Evolutionary conservation across 257 asterid species (phyloP).

Genomic region (Fraxinus excelsior): DNA sequence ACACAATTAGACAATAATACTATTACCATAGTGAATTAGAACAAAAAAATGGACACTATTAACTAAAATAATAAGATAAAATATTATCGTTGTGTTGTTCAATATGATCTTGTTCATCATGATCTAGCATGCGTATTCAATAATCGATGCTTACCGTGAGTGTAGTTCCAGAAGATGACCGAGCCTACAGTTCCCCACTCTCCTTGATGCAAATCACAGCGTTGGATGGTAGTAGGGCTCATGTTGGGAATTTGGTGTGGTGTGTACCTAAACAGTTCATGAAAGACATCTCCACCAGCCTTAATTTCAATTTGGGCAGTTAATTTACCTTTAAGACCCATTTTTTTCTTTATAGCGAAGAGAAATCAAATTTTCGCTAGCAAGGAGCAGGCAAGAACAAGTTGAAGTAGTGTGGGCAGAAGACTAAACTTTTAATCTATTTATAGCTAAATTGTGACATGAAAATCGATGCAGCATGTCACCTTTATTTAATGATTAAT

Average conservation of each 20-base stretch:
- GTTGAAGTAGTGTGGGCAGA: background rate
- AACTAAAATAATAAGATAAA: too few relatives aligned
- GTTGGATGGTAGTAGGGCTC: background rate
- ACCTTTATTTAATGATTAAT: too few relatives aligned
- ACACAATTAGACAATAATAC: background rate
- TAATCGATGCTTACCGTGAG: background rate
- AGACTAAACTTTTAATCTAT: background rate
- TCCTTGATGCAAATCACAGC: background rate
- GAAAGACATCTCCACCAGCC: background rate
- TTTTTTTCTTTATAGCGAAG: background rate
- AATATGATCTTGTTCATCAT: too few relatives aligned
- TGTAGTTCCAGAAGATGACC: background rate
- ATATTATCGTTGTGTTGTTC: too few relatives aligned
- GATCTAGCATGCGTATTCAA: too few relatives aligned
- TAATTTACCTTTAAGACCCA: background rate
- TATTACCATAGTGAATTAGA: too few relatives aligned
- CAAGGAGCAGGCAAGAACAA: background rate
- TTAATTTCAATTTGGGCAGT: background rate
- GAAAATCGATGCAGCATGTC: background rate
- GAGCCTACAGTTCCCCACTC: background rate
- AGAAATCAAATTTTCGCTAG: background rate
- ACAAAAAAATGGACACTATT: too few relatives aligned
- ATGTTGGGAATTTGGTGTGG: background rate
- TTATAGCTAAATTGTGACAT: background rate
- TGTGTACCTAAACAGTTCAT: background rate